These are phyloP conservation scores for Neonectria faginata DNA, from an alignment of 2,329 filamentous ascomycete species.

Conservation along the genomic window DNA sequence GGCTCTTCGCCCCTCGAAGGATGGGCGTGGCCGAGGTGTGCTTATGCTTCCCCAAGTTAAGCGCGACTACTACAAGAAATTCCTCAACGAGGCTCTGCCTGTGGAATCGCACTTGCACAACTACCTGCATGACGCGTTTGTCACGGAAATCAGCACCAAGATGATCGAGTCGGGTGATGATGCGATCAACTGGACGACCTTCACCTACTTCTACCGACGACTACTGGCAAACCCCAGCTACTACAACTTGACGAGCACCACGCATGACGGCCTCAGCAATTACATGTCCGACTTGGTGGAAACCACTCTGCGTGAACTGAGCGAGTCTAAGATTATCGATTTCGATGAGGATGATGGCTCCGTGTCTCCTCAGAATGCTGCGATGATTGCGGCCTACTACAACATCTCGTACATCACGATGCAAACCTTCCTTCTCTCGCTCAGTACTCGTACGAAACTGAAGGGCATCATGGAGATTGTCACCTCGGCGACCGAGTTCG, in stretches of 20 bases:
- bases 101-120: constrained; percentile 94
- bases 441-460: constrained; percentile 89
- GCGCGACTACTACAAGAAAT: constrained; percentile 98
- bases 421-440: constrained; percentile 95
- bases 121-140: constrained; percentile 94
- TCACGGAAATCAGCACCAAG: constrained; percentile 96
- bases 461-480: constrained; percentile 98
- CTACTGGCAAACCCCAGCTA: constrained; percentile 96
- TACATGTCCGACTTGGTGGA: constrained; percentile 96
- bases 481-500: constrained; percentile 96
- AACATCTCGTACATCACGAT: constrained; percentile 99
- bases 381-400: constrained; percentile 99
- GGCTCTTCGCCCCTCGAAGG: constrained; percentile 80
- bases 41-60: constrained; percentile 96
- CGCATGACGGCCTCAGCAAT: constrained; percentile 91
- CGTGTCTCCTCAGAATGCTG: constrained; percentile 89
- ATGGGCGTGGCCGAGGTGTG: constrained; percentile 88
- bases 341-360: constrained; percentile 94
- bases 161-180: constrained; percentile 96
- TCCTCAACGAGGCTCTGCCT: constrained; percentile 93
- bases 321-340: constrained; percentile 95
- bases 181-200: constrained; percentile 98
- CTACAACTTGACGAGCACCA: constrained; percentile 89
- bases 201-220: constrained; percentile 97
- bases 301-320: constrained; percentile 87